Conservation (phyloP, 257 asterid genomes). For the Solanum clarkiae region DNA sequence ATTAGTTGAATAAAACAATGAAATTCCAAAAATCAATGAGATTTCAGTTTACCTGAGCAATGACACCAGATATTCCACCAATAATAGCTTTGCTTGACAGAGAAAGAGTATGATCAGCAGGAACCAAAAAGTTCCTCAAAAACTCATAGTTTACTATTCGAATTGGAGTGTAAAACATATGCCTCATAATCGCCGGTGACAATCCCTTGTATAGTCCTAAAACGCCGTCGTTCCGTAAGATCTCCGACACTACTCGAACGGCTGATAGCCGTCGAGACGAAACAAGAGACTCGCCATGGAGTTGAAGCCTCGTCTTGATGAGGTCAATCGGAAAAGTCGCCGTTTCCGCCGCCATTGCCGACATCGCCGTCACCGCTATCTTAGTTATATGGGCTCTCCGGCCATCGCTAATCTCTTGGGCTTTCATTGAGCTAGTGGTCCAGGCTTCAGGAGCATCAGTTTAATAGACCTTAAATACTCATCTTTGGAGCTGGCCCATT, state of each 20-base stretch:
- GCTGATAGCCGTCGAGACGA: conserved; percentile 28
- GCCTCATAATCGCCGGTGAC: conserved; percentile 61
- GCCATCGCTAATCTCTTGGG: not conserved
- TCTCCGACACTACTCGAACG: conserved; percentile 26
- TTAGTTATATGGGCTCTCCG: conserved; percentile 6
- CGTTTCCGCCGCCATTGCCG: conserved; percentile 73
- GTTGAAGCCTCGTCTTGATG: conserved; percentile 77
- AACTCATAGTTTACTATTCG: conserved; percentile 73
- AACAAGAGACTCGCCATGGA: conserved; percentile 46
- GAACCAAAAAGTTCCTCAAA: conserved; percentile 29
- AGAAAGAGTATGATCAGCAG: conserved; percentile 29
- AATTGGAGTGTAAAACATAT: conserved; percentile 65
- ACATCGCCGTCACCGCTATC: conserved; percentile 48
- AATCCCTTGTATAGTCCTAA: conserved; percentile 60
- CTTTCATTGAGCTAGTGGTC: not conserved
- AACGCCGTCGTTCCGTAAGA: conserved; percentile 45
- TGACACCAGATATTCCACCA: conserved; percentile 76
- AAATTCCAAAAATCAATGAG: not conserved
- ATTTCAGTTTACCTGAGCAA: conserved; percentile 58
- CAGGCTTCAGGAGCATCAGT: not conserved
- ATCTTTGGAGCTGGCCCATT: not conserved
- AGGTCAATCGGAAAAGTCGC: conserved; percentile 81
- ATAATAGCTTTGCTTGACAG: conserved; percentile 40
- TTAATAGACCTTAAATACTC: not conserved
- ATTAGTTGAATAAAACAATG: not conserved